Conservation (phyloP, 2,329 filamentous ascomycete genomes). For the Daldinia eschscholtzii region DNA sequence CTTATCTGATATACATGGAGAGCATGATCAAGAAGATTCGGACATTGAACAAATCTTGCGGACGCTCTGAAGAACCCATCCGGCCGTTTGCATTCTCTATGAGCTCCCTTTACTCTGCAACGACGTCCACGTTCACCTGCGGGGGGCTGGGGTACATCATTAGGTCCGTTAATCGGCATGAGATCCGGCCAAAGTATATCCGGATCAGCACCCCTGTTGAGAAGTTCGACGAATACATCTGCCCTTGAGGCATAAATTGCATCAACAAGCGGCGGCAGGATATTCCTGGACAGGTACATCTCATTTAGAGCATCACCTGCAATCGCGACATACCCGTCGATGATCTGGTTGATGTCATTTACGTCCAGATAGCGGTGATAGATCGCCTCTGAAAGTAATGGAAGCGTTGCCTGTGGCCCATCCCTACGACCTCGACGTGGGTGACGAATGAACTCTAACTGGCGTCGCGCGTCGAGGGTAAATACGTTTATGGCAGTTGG, state of each 20-base stretch:
- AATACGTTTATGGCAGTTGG: not conserved
- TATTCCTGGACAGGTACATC: not conserved
- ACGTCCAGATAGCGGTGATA: not conserved
- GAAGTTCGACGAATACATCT: not conserved
- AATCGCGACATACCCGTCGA: not conserved
- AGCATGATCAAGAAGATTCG: not conserved
- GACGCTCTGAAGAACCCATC: not conserved
- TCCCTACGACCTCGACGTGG: too few species aligned
- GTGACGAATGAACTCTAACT: not conserved
- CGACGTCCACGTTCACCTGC: not conserved
- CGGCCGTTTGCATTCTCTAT: not conserved
- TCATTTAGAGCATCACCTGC: not conserved
- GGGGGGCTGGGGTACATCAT: not conserved
- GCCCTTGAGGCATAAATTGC: not conserved
- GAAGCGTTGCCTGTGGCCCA: not conserved
- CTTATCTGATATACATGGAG: not conserved
- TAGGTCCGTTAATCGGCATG: not conserved
- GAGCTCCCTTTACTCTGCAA: not conserved
- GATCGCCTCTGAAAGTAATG: not conserved
- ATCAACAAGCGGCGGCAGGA: not conserved
- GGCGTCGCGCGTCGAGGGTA: not conserved
- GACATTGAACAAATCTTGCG: not conserved
- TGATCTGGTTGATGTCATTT: not conserved
- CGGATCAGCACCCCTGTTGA: not conserved
- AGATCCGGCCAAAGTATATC: not conserved